phyloP scores from a whole-genome alignment of 805 yeast species.

The Saccharomycopsis javanensis region DNA sequence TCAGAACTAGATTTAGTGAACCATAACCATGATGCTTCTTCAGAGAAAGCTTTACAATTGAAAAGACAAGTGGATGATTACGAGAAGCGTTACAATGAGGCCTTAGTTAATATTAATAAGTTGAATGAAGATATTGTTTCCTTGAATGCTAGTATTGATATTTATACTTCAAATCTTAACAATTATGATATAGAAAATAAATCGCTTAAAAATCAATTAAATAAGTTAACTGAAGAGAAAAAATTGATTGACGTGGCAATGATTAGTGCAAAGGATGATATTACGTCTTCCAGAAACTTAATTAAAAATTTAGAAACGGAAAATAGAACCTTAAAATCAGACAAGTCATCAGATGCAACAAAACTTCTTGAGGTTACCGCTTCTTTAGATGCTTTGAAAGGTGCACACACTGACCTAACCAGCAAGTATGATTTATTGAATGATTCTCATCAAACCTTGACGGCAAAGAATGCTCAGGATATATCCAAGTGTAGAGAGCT shows the following conservation, averaged over 20 bases:
- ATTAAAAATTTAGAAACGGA: neutral
- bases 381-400: slow-evolving; percentile 15
- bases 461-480: slow-evolving; percentile 20
- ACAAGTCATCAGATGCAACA: slow-evolving; percentile 7
- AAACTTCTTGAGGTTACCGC: slow-evolving; percentile 13
- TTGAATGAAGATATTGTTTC: neutral
- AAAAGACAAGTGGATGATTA: neutral
- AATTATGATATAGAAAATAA: neutral
- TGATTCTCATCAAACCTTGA: slow-evolving; percentile 22
- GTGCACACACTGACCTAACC: slow-evolving; percentile 16
- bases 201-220: neutral
- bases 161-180: neutral
- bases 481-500: neutral
- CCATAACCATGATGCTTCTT: neutral
- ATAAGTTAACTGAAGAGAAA: neutral
- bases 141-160: neutral
- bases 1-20: neutral
- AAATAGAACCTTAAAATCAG: slow-evolving; percentile 1
- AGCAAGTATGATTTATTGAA: slow-evolving; percentile 28
- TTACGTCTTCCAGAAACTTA: neutral
- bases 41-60: neutral
- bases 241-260: neutral
- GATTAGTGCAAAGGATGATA: neutral
- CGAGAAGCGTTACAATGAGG: neutral
- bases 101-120: neutral